Conservation (phyloP, 768 basidiomycete species). For the Dentipellis sp. region DNA sequence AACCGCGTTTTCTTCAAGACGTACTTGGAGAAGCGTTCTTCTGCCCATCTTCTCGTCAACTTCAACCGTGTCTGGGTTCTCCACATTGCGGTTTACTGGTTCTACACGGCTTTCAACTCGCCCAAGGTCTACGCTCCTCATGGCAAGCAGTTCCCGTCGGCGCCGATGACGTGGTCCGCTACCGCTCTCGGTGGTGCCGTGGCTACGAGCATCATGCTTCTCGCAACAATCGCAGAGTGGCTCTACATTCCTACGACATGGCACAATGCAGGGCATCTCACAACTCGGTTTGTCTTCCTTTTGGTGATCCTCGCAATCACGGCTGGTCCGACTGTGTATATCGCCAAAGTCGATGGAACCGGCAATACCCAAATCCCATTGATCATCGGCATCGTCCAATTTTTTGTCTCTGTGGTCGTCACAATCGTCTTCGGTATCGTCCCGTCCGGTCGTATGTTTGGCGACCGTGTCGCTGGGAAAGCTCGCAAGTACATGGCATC, state of each 20-base stretch:
- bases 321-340: conserved; percentile 88
- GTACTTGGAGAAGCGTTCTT: conserved; percentile 93
- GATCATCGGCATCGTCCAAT: conserved; percentile 90
- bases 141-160: conserved; percentile 56
- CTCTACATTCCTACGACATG: conserved; percentile 97
- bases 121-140: conserved; percentile 81
- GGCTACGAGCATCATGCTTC: conserved; percentile 87
- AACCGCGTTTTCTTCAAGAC: conserved; percentile 97
- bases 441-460: conserved; percentile 97
- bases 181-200: conserved; percentile 95
- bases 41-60: conserved; percentile 90
- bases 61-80: conserved; percentile 99
- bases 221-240: conserved; percentile 90
- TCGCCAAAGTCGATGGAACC: conserved; percentile 72
- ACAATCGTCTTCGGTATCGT: conserved; percentile 81
- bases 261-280: conserved; percentile 97
- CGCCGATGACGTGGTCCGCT: conserved; percentile 92
- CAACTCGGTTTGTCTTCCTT: conserved; percentile 87
- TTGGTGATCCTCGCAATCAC: conserved; percentile 89
- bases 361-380: conserved; percentile 62
- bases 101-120: conserved; percentile 97
- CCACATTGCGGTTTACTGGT: conserved; percentile 90
- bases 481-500: conserved; percentile 97
- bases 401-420: conserved; percentile 80
- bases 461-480: conserved; percentile 95